Evolutionary conservation across 2,329 filamentous ascomycete genomes (phyloP), one percentile per base, ranked within the genome.

Genomic region (Colletotrichum abscissum): DNA sequence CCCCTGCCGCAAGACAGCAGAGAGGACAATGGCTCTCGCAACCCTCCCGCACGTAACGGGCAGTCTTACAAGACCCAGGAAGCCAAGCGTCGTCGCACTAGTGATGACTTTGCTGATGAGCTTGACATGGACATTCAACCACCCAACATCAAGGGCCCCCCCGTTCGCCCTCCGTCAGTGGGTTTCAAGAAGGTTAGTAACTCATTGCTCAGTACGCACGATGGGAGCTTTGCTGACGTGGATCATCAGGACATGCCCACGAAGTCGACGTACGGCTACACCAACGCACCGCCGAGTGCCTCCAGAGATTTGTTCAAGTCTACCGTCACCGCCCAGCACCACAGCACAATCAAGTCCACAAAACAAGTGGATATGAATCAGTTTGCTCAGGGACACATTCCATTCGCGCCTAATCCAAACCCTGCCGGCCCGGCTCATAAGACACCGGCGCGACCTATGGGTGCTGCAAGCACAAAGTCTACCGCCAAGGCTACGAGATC

Each of bases 351-450:
- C 64, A 92, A 93, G 80, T 84, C 88, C 3, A 88, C 86, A 1
- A 92, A 95, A 78, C 93, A 93, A 2, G 86, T 95, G 79, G 94
- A 97, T 77, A 95, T 96, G 90, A 90, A 93, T n/a, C 94, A 96
- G 79, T 92, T 96, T 73, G 94, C 94, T 8, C 97, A 93, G 82
- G 94, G 91, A n/a, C 92, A 93, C 33, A 98, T 98, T 77, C 94
- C 95, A 2, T 98, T 98, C 79, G 95, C 95, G 7, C 90, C 95
- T 24, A 91, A 90, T 73, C 85, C 88, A 9, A 92, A 89, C 76
- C 85, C 88, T 9, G 84, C 86, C 35, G 88, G 81, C 19, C 82
- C 82, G 59, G 84, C 87, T n/a, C 89, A 91, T 84, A 95, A 95
- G 86, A 94, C 93, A 19, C 92, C 93, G 1, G 91, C 88, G 11